Base-by-base conservation (phyloP, 2,329 filamentous ascomycete genomes). In the Arthrobotrys musiformis region DNA sequence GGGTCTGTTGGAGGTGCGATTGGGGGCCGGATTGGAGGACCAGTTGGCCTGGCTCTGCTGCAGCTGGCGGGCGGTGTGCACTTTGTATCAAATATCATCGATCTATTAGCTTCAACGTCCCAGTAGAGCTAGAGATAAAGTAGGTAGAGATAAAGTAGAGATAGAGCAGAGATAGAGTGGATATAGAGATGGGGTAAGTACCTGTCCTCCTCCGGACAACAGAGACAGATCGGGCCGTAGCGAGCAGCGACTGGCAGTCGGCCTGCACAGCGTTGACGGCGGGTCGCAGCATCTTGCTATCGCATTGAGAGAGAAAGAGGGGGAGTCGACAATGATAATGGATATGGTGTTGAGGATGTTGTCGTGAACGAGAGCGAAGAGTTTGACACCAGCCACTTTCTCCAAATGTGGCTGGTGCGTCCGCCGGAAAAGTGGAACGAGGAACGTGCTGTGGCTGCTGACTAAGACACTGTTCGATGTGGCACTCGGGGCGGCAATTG, bases 11-110 rank as follows among this genome's bases (percentile, higher is more conserved):
- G 19, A 15, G 44, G 19, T 1, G 44, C 44, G 44, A 48, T 30
- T 52, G 35, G 67, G 48, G 68, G 19, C 40, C 15, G 54, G 54
- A 58, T n/a, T n/a, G n/a, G 24, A 13, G 11, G 54, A 11, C 68
- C 68, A 72, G 17, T 52, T 58, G 61, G 60, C 24, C 28, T 73
- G 69, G 2, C 44, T 67, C 22, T 67, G 69, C 7, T 50, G 60
- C 26, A 66, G 69, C 3, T 37, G 67, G 30, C 33, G 44, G 11
- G 48, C 58, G 1, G 68, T 64, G 35, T 70, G 67, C 22, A 63
- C 67, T 54, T 50, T 48, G 24, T 46, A 22, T 48, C 44, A 40
- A 2, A 19, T 11, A n/a, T n/a, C n/a, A n/a, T 24, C 44, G 9
- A 24, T 46, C 42, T 22, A 9, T 48, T 48, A 48, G 44, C 2